Conservation (phyloP, 192 early-diverging fungal genomes). For the Backusella australiensis region DNA sequence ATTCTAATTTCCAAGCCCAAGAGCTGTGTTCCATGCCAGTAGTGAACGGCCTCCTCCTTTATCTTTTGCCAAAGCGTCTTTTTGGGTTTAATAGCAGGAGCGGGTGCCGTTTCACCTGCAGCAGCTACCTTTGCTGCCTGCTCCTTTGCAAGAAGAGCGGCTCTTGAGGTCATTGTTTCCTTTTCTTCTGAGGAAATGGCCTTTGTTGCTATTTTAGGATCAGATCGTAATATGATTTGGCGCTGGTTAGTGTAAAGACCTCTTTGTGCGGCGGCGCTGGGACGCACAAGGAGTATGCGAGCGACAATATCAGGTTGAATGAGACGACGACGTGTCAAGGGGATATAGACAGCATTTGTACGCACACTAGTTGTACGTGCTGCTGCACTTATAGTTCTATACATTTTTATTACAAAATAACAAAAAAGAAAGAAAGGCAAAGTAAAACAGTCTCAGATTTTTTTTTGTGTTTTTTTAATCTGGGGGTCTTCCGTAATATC, state of each 20-base stretch:
- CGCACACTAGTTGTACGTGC: neutral
- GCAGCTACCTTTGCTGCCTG: constrained; percentile 9
- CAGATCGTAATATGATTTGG: constrained; percentile 1
- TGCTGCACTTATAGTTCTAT: constrained; percentile 1
- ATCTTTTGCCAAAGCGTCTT: constrained; percentile 71
- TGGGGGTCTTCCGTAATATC: neutral
- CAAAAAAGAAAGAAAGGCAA: neutral
- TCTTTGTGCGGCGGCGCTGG: neutral
- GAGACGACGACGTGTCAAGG: neutral
- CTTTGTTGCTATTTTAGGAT: neutral
- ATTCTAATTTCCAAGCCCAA: constrained; percentile 86
- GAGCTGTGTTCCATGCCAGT: constrained; percentile 92
- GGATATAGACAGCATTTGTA: neutral
- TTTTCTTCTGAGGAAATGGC: constrained; percentile 36
- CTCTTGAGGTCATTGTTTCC: constrained; percentile 37
- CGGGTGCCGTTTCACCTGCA: neutral
- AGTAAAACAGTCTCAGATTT: neutral
- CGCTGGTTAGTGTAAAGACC: constrained; percentile 1
- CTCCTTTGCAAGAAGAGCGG: constrained; percentile 35
- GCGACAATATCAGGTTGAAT: neutral
- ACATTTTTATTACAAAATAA: neutral
- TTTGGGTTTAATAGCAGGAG: constrained; percentile 37
- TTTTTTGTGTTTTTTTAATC: constrained; percentile 9
- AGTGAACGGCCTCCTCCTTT: constrained; percentile 87
- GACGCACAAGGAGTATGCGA: constrained; percentile 2